Evolutionary conservation across 1,284 basidiomycete species (phyloP).

Genomic region (Cryptococcus sp.): DNA sequence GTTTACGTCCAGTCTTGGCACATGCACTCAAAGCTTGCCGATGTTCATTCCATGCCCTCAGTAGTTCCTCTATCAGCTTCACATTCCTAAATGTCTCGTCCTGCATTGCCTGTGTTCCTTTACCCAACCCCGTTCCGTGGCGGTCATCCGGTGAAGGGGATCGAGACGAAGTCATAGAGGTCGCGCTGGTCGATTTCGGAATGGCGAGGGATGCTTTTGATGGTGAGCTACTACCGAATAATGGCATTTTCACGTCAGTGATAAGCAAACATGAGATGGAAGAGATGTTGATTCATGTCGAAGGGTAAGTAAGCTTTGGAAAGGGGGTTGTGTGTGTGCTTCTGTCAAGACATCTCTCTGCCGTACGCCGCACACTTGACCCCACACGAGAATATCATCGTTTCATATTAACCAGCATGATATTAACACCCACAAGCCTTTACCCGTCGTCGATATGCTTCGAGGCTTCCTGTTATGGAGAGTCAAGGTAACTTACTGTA

Average conservation of each 20-base stretch:
- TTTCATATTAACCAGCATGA: too few relatives aligned
- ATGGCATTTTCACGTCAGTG: slow-evolving; percentile 4
- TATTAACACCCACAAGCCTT: too few relatives aligned
- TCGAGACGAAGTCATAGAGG: not conserved
- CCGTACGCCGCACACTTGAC: too few relatives aligned
- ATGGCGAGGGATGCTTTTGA: slow-evolving; percentile 9
- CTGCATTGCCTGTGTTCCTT: not conserved
- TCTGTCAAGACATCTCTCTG: too few relatives aligned
- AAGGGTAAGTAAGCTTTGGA: not conserved
- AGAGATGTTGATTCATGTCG: not conserved
- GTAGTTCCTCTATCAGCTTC: slow-evolving; percentile 19
- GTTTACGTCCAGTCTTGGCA: slow-evolving; percentile 18
- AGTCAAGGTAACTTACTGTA: too few relatives aligned
- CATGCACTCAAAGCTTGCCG: slow-evolving; percentile 7
- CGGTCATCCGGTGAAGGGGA: not conserved
- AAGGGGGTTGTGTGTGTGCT: too few relatives aligned
- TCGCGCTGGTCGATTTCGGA: slow-evolving; percentile 1
- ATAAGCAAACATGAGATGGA: not conserved
- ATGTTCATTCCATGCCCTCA: slow-evolving; percentile 28
- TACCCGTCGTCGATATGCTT: too few relatives aligned
- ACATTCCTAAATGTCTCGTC: slow-evolving; percentile 25
- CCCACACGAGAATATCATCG: too few relatives aligned
- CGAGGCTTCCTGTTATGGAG: too few relatives aligned
- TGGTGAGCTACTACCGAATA: slow-evolving; percentile 4
- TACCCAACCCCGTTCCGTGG: not conserved